These are phyloP conservation scores for Trichosporon inkin DNA, from an alignment of 1,284 basidiomycete genomes.

Conservation along the genomic window DNA sequence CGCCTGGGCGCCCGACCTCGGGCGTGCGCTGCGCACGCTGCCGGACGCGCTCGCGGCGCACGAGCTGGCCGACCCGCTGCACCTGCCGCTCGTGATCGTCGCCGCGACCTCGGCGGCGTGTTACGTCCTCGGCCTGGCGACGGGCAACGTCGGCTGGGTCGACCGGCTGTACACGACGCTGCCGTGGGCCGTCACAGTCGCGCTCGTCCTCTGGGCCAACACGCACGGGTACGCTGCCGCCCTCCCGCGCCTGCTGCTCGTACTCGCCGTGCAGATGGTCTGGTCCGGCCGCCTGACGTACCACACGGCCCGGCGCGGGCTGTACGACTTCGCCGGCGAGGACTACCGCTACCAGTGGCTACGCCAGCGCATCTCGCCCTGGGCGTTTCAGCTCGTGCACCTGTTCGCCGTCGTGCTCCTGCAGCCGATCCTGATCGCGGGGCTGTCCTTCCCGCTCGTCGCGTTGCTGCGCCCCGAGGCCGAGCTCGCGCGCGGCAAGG, in stretches of 20 bases:
- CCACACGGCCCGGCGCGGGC: constrained; percentile 77
- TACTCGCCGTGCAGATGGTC: constrained; percentile 60
- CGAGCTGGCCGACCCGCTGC: constrained; percentile 29
- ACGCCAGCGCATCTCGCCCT: constrained; percentile 61
- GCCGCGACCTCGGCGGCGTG: constrained; percentile 28
- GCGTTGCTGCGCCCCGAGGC: neutral
- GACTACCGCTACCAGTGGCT: constrained; percentile 89
- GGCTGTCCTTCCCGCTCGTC: constrained; percentile 57
- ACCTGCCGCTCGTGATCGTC: constrained; percentile 28
- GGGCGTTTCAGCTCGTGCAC: constrained; percentile 71
- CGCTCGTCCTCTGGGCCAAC: constrained; percentile 59
- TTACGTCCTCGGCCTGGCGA: constrained; percentile 52
- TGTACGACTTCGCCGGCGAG: constrained; percentile 65
- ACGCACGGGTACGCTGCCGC: constrained; percentile 56
- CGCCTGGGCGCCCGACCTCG: neutral
- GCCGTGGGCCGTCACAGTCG: constrained; percentile 70
- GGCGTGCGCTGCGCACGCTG: neutral
- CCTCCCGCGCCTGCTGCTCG: constrained; percentile 63
- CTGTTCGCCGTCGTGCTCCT: constrained; percentile 65
- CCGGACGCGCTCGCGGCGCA: neutral
- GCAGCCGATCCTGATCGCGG: constrained; percentile 60
- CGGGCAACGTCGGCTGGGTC: constrained; percentile 79
- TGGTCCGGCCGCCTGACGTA: constrained; percentile 72
- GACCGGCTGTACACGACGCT: constrained; percentile 64
- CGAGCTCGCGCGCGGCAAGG: constrained; percentile 10